A percentile compares a stretch with the other conserved stretches of the same genome.
phyloP scores from a whole-genome alignment of 805 yeast genomes.

The Diddensiella santjacobensis region DNA sequence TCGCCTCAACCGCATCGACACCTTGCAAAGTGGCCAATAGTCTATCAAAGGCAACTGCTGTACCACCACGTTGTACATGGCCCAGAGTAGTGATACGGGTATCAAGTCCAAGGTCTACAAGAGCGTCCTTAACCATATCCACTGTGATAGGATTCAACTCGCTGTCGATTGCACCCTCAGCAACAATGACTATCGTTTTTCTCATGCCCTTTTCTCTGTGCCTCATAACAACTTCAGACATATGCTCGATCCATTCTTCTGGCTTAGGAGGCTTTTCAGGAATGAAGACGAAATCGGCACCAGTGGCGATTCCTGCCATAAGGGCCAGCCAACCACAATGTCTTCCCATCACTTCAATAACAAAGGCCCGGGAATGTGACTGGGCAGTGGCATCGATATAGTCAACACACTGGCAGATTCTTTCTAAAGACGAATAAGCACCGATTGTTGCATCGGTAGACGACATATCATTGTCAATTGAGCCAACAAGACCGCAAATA shows the following conservation, averaged over 20 bases:
- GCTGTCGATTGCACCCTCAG: conserved; percentile 93
- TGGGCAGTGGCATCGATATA: conserved; percentile 97
- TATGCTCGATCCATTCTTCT: conserved; percentile 73
- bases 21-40: conserved; percentile 92
- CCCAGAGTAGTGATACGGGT: conserved; percentile 94
- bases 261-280: conserved; percentile 89
- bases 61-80: conserved; percentile 98
- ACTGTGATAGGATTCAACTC: conserved; percentile 78
- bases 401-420: conserved; percentile 92
- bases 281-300: conserved; percentile 90
- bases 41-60: conserved; percentile 94
- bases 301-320: conserved; percentile 95
- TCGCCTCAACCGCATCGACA: conserved; percentile 94
- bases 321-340: conserved; percentile 99
- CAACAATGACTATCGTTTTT: conserved; percentile 93
- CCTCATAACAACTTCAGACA: conserved; percentile 67
- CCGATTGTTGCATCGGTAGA: conserved; percentile 96
- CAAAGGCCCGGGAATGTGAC: conserved; percentile 96
- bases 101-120: conserved; percentile 83
- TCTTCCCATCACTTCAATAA: conserved; percentile 98
- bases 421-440: conserved; percentile 86
- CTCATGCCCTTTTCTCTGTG: conserved; percentile 88
- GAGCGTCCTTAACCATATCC: conserved; percentile 73
- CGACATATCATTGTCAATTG: conserved; percentile 98
- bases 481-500: conserved; percentile 92